Conservation (phyloP, 371 early-diverging fungal genomes). For the Capillidium rhysosporum region DNA sequence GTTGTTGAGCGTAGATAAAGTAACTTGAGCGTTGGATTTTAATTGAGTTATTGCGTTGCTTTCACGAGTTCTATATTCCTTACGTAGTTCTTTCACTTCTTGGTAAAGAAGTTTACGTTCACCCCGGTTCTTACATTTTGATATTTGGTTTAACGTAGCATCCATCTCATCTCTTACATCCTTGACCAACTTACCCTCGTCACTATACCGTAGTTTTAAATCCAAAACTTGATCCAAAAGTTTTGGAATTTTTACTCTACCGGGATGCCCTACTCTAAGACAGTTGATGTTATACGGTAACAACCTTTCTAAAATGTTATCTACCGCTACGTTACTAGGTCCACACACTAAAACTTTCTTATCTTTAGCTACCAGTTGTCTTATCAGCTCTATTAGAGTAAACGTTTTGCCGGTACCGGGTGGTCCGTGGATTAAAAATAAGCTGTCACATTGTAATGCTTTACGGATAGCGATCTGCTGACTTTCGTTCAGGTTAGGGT, state of each 20-base stretch:
- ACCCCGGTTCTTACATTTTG: slow-evolving; percentile 34
- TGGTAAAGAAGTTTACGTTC: slow-evolving; percentile 46
- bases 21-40: slow-evolving; percentile 33
- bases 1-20: slow-evolving; percentile 38
- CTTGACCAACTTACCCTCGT: slow-evolving; percentile 50
- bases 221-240: slow-evolving; percentile 53
- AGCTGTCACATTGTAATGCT: slow-evolving; percentile 35
- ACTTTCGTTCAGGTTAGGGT: slow-evolving; percentile 46
- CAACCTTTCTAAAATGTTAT: slow-evolving; percentile 65
- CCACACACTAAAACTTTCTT: slow-evolving; percentile 77
- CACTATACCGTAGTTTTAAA: slow-evolving; percentile 39
- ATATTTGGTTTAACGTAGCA: slow-evolving; percentile 27
- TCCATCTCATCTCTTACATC: slow-evolving; percentile 72
- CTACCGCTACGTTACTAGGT: slow-evolving; percentile 85
- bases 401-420: slow-evolving; percentile 91
- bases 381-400: slow-evolving; percentile 72
- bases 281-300: slow-evolving; percentile 31
- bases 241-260: slow-evolving; percentile 40
- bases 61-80: slow-evolving; percentile 52
- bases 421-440: slow-evolving; percentile 74
- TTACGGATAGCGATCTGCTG: slow-evolving; percentile 54
- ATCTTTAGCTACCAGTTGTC: slow-evolving; percentile 42
- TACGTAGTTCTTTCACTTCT: slow-evolving; percentile 46
- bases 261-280: slow-evolving; percentile 76
- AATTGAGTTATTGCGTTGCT: slow-evolving; percentile 38